Percentiles rank a stretch among this genome's conserved stretches.
Conservation (phyloP, 352 stramenopile species). For the Phytopythium delawarense region DNA sequence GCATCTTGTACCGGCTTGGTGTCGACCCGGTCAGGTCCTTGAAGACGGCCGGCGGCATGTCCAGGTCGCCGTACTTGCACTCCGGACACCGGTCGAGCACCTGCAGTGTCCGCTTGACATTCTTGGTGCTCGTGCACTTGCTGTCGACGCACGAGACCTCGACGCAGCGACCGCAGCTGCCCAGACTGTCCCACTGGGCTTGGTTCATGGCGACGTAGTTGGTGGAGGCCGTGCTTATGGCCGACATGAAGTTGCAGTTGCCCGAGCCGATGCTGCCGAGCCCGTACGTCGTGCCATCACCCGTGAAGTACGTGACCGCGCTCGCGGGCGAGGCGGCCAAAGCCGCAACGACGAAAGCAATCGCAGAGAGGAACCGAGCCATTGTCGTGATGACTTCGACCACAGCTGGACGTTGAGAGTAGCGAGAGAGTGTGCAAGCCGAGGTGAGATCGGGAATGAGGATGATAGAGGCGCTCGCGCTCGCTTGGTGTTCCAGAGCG, state of each 20-base stretch:
- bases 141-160: conserved; percentile 31
- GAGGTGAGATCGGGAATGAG: not conserved
- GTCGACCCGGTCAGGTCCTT: conserved; percentile 23
- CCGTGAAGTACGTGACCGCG: conserved; percentile 18
- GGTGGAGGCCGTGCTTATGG: conserved; percentile 16
- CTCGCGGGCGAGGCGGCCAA: not conserved
- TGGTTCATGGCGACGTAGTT: conserved; percentile 56
- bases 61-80: conserved; percentile 32
- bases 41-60: conserved; percentile 29
- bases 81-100: conserved; percentile 37
- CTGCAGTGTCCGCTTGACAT: conserved; percentile 13
- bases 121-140: conserved; percentile 16
- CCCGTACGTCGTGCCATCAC: conserved; percentile 44
- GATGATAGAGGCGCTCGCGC: too few relatives aligned
- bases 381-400: not conserved
- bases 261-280: conserved; percentile 23
- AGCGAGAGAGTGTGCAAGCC: too few relatives aligned
- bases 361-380: not conserved
- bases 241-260: conserved; percentile 57
- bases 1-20: conserved; percentile 22
- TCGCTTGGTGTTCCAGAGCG: too few relatives aligned
- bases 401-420: too few relatives aligned
- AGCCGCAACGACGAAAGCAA: not conserved
- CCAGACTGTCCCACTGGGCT: conserved; percentile 32
- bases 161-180: conserved; percentile 40